A percentile compares a stretch with the other conserved stretches of the same genome.
phyloP scores from a whole-genome alignment of 1,284 basidiomycete species.

The Ustilago shanxiensis region DNA sequence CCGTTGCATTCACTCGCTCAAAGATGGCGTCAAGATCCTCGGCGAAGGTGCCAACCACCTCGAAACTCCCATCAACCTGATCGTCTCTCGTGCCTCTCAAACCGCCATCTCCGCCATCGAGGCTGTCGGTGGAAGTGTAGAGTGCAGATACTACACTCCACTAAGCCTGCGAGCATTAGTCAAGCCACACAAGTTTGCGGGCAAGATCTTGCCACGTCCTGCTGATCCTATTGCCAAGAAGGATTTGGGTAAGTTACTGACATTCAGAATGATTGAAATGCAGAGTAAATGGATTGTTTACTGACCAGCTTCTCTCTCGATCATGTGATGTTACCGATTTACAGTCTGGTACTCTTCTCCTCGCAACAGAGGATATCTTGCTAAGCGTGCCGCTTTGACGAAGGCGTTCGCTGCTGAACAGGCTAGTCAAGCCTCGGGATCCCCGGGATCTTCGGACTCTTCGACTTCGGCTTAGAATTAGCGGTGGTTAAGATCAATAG shows the following conservation, averaged over 20 bases:
- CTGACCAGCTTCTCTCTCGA: background rate
- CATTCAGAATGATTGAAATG: background rate
- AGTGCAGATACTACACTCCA: slow-evolving; percentile 92
- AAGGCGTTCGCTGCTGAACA: slow-evolving; percentile 22
- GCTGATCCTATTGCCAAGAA: slow-evolving; percentile 63
- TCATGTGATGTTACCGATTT: background rate
- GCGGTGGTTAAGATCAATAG: background rate
- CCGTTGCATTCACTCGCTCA: slow-evolving; percentile 87
- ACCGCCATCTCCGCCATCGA: slow-evolving; percentile 88
- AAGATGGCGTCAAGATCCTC: slow-evolving; percentile 91
- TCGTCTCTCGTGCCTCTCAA: slow-evolving; percentile 86
- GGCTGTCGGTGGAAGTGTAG: slow-evolving; percentile 82
- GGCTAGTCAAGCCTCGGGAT: background rate
- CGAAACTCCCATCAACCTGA: slow-evolving; percentile 82
- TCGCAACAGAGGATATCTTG: slow-evolving; percentile 59
- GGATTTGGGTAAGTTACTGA: slow-evolving; percentile 51
- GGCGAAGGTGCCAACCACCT: slow-evolving; percentile 82
- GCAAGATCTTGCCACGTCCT: slow-evolving; percentile 54
- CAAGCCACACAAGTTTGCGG: slow-evolving; percentile 72
- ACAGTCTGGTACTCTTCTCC: slow-evolving; percentile 59
- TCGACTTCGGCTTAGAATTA: slow-evolving; percentile 7
- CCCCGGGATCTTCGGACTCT: background rate
- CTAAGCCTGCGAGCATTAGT: slow-evolving; percentile 85
- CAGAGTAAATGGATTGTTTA: background rate
- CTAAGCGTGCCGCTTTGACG: slow-evolving; percentile 40